Base-by-base conservation (phyloP, 208 protist species). In the Leishmania tropica region DNA sequence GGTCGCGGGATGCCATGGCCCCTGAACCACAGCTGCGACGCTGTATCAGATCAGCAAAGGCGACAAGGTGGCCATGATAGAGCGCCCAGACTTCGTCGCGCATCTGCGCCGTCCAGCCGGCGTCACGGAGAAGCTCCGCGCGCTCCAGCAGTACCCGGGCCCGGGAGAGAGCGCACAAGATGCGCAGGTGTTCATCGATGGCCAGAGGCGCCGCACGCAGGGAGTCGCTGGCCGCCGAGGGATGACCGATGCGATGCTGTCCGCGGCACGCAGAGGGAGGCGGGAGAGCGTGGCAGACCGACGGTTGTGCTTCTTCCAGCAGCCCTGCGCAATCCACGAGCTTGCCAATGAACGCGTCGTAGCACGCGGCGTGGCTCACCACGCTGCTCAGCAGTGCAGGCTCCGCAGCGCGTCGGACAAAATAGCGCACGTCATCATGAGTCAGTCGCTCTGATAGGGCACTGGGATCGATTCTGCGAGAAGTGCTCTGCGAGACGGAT, bases 1-100 rank as follows among this genome's bases (percentile, higher is more conserved):
- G 31, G 0, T 24, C 31, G 51, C 35, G 51, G 7, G 51, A 56
- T 67, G 21, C 64, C 56, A 28, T 77, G 35, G 42, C 35, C 48
- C 56, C 58, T 58, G 35, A 37, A 17, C 13, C 53, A 13, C 62
- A 35, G 15, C 58, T 48, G 67, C 79, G 72, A 6, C 65, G 74
- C 37, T 86, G 74, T 31, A 89, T 54, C 19, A 87, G 81, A 35
- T 76, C 70, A n/a, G 86, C 90, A 40, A 87, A 71, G 19, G 78
- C 83, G 72, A 87, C 86, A 11, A 94, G 75, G 77, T 96, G 91
- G 51, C 82, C 73, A 56, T 65, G 78, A 76, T 96, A 96, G 45
- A 73, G 79, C 31, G 75, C 48, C 91, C 93, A 96, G 64, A 94
- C 93, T 60, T 96, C 89, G 58, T 89, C 87, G 13, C 84, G 78